Evolutionary conservation across 805 yeast species (phyloP).

Genomic region (Suhomyces prunicola): DNA sequence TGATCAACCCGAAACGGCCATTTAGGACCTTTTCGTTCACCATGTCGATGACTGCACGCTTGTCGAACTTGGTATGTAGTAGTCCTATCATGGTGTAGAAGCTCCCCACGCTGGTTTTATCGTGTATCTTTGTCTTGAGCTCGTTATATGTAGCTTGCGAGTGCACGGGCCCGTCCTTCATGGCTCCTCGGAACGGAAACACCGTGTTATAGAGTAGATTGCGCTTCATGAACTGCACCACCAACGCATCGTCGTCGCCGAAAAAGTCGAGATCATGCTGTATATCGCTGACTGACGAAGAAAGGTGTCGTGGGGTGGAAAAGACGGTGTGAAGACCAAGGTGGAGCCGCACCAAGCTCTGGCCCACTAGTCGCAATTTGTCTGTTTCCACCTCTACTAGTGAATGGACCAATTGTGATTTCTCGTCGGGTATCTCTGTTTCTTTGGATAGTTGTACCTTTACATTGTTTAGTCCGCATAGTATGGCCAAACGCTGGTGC

Average conservation of each 20-base stretch:
- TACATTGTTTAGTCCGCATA: constrained; percentile 30
- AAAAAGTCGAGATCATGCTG: constrained; percentile 20
- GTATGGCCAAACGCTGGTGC: constrained; percentile 23
- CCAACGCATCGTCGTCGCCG: constrained; percentile 12
- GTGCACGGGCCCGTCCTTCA: constrained; percentile 16
- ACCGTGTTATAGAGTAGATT: constrained; percentile 24
- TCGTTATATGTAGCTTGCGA: constrained; percentile 8
- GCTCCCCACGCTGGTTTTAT: constrained; percentile 30
- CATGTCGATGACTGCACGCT: constrained; percentile 19
- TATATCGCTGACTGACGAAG: constrained; percentile 28
- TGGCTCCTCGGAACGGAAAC: constrained; percentile 32
- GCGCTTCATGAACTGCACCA: constrained; percentile 31
- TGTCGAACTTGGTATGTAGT: constrained; percentile 26
- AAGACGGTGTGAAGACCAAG: constrained; percentile 26
- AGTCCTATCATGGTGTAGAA: constrained; percentile 40
- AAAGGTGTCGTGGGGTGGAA: constrained; percentile 25
- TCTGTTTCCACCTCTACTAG: constrained; percentile 6
- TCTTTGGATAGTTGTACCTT: neutral
- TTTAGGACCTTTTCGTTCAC: constrained; percentile 23
- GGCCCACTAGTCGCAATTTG: constrained; percentile 28
- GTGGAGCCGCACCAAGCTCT: constrained; percentile 19
- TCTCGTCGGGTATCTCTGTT: neutral
- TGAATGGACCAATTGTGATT: neutral
- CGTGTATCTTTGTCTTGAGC: constrained; percentile 13
- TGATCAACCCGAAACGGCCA: constrained; percentile 31